Conservation (phyloP, 805 yeast genomes). For the Candida corydali region DNA sequence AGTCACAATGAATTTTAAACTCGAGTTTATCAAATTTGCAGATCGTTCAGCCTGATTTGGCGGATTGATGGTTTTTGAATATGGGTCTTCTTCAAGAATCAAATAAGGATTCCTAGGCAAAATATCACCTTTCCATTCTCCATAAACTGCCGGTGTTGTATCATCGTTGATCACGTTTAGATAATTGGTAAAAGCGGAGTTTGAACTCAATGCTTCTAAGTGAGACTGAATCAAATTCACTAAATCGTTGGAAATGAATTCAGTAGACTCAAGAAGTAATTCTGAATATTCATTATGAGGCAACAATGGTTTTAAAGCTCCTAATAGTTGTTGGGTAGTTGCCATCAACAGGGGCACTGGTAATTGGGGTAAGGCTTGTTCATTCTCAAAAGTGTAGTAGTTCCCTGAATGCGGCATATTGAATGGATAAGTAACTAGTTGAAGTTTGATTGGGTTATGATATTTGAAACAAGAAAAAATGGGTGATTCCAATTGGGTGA, state of each 20-base stretch:
- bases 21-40: slow-evolving; percentile 60
- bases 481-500: too few species aligned
- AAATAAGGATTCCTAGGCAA: slow-evolving; percentile 77
- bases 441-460: too few species aligned
- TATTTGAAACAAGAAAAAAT: too few species aligned
- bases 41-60: slow-evolving; percentile 69
- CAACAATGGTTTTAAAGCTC: slow-evolving; percentile 58
- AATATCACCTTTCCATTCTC: slow-evolving; percentile 60
- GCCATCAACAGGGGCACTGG: slow-evolving; percentile 57
- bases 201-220: slow-evolving; percentile 41
- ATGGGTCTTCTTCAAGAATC: slow-evolving; percentile 71
- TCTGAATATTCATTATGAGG: slow-evolving; percentile 47
- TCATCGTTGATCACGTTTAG: slow-evolving; percentile 50
- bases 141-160: slow-evolving; percentile 54
- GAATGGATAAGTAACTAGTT: neutral
- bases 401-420: slow-evolving; percentile 1
- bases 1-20: slow-evolving; percentile 61
- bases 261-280: slow-evolving; percentile 40
- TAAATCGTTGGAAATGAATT: slow-evolving; percentile 40
- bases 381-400: slow-evolving; percentile 34
- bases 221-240: slow-evolving; percentile 51
- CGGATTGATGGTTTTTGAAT: slow-evolving; percentile 47
- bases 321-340: slow-evolving; percentile 50
- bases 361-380: slow-evolving; percentile 46
- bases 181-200: slow-evolving; percentile 43